A percentile compares a stretch with the other conserved stretches of the same genome.
phyloP scores from a whole-genome alignment of 352 stramenopile species.

The Phytophthora pluvialis region DNA sequence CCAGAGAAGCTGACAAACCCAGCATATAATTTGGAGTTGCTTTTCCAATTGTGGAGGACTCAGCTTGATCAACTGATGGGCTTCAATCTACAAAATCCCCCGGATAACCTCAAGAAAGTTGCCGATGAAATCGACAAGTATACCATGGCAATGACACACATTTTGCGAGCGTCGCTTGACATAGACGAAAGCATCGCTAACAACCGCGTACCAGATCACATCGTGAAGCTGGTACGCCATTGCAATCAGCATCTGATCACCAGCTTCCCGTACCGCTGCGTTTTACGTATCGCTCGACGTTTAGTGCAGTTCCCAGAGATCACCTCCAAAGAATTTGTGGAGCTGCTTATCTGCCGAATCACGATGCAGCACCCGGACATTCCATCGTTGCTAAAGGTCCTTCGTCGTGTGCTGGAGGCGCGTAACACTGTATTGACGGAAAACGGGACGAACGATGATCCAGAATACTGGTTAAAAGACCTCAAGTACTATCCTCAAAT shows the following conservation, averaged over 20 bases:
- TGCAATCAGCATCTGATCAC: slow-evolving; percentile 78
- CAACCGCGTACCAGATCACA: slow-evolving; percentile 70
- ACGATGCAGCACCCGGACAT: slow-evolving; percentile 77
- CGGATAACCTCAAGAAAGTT: slow-evolving; percentile 54
- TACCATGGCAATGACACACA: slow-evolving; percentile 74
- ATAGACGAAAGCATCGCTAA: slow-evolving; percentile 78
- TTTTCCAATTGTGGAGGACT: slow-evolving; percentile 78
- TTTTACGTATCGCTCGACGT: slow-evolving; percentile 63
- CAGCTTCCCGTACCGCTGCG: slow-evolving; percentile 74
- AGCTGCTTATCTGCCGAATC: slow-evolving; percentile 76
- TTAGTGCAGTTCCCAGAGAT: slow-evolving; percentile 75
- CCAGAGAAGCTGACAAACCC: slow-evolving; percentile 78
- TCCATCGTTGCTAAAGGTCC: slow-evolving; percentile 67
- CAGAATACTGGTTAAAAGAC: slow-evolving; percentile 62
- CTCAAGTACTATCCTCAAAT: slow-evolving; percentile 72
- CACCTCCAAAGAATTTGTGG: slow-evolving; percentile 70
- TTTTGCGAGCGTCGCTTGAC: slow-evolving; percentile 64
- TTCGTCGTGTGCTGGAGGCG: slow-evolving; percentile 78
- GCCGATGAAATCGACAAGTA: slow-evolving; percentile 71
- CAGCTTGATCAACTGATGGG: slow-evolving; percentile 62
- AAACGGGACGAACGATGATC: slow-evolving; percentile 38
- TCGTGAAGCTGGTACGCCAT: slow-evolving; percentile 76
- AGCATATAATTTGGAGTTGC: slow-evolving; percentile 77
- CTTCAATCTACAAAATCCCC: slow-evolving; percentile 67
- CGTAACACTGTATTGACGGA: slow-evolving; percentile 42